Conservation (phyloP, 495 filamentous ascomycete species). For the Aspergillus ellipticus region DNA sequence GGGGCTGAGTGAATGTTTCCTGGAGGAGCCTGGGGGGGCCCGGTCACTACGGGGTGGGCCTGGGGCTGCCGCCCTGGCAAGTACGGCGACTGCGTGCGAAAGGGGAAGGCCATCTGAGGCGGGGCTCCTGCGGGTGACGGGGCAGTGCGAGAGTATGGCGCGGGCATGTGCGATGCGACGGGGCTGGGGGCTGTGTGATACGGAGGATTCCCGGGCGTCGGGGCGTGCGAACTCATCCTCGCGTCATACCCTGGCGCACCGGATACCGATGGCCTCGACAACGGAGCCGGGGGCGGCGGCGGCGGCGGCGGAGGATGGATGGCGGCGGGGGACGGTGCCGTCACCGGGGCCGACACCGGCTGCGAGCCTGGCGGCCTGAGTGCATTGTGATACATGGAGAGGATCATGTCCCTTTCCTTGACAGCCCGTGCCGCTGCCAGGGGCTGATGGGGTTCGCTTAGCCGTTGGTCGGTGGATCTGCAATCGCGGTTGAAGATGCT, state of each 20-base stretch:
- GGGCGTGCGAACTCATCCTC: neutral
- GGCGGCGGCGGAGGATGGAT: neutral
- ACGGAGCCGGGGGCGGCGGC: neutral
- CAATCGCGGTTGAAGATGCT: slow-evolving; percentile 18
- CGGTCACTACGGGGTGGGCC: neutral
- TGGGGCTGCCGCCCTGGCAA: neutral
- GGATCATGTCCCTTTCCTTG: slow-evolving; percentile 11
- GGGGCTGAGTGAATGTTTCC: neutral
- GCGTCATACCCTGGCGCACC: neutral
- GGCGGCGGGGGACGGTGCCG: neutral
- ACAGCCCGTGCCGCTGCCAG: neutral
- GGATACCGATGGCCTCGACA: neutral
- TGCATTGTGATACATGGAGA: neutral
- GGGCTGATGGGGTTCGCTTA: neutral
- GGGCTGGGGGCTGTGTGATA: neutral
- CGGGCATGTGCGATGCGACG: neutral
- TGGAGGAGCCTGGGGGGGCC: neutral
- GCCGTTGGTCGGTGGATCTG: neutral
- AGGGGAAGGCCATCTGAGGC: neutral
- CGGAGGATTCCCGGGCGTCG: neutral
- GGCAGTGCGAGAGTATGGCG: neutral
- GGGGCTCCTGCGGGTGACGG: too few relatives aligned
- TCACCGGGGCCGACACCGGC: neutral
- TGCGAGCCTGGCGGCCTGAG: neutral
- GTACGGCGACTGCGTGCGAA: neutral